Evolutionary conservation across 768 basidiomycete genomes (phyloP).

Genomic region (Cystobasidium onofrii): DNA sequence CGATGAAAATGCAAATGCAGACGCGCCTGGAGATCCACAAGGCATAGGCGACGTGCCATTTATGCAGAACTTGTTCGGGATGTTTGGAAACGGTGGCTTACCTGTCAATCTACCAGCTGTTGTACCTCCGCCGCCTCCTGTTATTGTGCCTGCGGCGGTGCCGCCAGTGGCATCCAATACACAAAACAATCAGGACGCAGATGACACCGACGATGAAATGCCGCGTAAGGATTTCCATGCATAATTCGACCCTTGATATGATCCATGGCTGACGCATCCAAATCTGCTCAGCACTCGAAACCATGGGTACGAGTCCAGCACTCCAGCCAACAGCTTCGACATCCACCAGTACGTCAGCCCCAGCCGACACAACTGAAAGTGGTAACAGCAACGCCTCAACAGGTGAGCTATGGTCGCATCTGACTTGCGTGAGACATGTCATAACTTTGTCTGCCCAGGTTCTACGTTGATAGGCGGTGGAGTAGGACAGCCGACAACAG

Average conservation of each 20-base stretch:
- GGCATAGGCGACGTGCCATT: not conserved
- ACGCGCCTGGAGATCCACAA: not conserved
- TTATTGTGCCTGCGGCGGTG: not conserved
- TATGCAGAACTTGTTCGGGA: not conserved
- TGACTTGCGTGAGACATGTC: no score
- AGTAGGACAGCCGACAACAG: no score
- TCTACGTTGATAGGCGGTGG: no score
- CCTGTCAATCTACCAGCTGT: not conserved
- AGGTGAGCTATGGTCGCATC: no score
- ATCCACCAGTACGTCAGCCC: not conserved
- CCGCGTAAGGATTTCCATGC: not conserved
- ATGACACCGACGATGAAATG: slow-evolving; percentile 24
- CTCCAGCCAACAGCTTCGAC: not conserved
- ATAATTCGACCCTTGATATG: not conserved
- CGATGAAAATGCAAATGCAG: not conserved
- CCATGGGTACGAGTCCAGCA: not conserved
- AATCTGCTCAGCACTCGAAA: not conserved
- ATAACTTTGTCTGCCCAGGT: no score
- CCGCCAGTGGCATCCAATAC: not conserved
- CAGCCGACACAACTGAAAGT: no score
- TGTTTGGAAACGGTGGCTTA: not conserved
- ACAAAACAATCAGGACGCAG: not conserved
- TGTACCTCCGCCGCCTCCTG: not conserved
- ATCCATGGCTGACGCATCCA: not conserved
- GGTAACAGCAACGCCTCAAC: no score